Conservation (phyloP, 2,329 filamentous ascomycete genomes). For the Microdochium trichocladiopsis region DNA sequence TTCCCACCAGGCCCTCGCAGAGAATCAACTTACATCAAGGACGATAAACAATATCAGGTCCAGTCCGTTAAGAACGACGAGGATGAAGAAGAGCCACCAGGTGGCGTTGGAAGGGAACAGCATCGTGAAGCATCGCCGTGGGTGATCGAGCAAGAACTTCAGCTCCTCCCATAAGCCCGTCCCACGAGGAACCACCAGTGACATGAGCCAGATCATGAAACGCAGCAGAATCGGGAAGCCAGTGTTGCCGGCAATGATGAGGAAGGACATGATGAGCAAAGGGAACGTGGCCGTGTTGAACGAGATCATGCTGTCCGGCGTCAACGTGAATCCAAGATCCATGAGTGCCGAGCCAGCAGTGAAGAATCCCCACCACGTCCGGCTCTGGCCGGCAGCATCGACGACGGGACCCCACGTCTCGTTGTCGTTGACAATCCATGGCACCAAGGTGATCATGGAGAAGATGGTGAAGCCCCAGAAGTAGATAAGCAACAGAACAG, state of each 20-base stretch:
- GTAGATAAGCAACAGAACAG: slow-evolving; percentile 70
- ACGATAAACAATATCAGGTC: slow-evolving; percentile 90
- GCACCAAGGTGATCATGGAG: slow-evolving; percentile 64
- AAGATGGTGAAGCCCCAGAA: slow-evolving; percentile 79
- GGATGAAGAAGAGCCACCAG: slow-evolving; percentile 91
- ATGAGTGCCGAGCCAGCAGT: slow-evolving; percentile 85
- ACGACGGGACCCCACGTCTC: slow-evolving; percentile 59
- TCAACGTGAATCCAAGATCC: slow-evolving; percentile 89
- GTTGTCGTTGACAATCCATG: slow-evolving; percentile 68
- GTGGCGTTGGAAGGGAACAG: slow-evolving; percentile 85
- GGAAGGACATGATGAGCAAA: slow-evolving; percentile 70
- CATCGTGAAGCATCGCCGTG: slow-evolving; percentile 90
- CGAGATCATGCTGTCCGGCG: slow-evolving; percentile 87
- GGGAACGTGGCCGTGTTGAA: slow-evolving; percentile 74
- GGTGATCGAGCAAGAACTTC: slow-evolving; percentile 85
- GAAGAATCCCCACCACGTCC: slow-evolving; percentile 89
- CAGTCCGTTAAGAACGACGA: slow-evolving; percentile 73
- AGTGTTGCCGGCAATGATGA: slow-evolving; percentile 93
- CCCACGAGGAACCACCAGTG: slow-evolving; percentile 55
- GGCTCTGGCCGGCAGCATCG: slow-evolving; percentile 50
- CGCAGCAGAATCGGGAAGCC: slow-evolving; percentile 93
- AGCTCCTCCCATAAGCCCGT: slow-evolving; percentile 84
- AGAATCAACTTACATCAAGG: slow-evolving; percentile 64
- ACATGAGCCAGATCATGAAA: slow-evolving; percentile 80
- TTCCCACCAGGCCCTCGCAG: background rate